phyloP scores from a whole-genome alignment of 305 asterid genomes.

The Vinca major region DNA sequence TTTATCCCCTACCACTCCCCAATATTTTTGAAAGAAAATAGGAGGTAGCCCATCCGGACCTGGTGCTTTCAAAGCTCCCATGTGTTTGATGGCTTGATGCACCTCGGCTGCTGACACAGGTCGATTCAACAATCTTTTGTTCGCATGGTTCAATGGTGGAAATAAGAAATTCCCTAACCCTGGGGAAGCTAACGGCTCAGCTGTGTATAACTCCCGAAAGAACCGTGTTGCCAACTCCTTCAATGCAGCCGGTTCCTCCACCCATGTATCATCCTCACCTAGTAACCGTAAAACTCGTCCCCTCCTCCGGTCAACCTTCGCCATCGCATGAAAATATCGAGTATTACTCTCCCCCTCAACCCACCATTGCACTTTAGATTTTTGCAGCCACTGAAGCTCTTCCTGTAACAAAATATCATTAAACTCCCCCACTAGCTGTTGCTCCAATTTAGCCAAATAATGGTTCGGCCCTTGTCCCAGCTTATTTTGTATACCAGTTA shows the following conservation, averaged over 20 bases:
- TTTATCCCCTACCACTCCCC: background rate
- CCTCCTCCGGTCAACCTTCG: no score
- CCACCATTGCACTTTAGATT: no score
- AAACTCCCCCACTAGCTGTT: no score
- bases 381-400: no score
- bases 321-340: no score
- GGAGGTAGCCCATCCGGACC: background rate
- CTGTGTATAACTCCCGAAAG: background rate
- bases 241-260: background rate
- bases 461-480: no score
- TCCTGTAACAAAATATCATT: no score
- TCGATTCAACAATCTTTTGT: background rate
- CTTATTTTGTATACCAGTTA: no score
- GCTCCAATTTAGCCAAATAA: no score
- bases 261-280: no score
- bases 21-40: background rate
- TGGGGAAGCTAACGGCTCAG: background rate
- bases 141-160: background rate
- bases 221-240: background rate
- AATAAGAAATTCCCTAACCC: background rate
- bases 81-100: background rate
- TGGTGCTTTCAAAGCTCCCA: background rate
- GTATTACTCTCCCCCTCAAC: no score
- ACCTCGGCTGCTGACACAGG: background rate
- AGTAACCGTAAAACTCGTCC: no score